phyloP scores from a whole-genome alignment of 345 rosid species.

The Trapa bicornis region DNA sequence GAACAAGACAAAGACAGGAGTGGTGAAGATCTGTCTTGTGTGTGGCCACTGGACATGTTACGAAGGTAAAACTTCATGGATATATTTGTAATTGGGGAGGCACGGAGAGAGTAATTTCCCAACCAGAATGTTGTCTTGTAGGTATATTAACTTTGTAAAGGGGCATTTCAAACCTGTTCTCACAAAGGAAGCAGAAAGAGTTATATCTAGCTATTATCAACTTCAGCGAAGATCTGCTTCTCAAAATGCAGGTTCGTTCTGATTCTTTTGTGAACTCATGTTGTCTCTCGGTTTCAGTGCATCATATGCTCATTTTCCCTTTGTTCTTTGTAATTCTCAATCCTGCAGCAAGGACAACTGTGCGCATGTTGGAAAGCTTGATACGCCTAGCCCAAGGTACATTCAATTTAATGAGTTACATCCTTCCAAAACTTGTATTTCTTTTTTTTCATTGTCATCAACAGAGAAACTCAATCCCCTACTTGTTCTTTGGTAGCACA shows the following conservation, averaged over 20 bases:
- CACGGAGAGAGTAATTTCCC: not conserved
- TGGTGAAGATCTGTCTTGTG: slow-evolving; percentile 39
- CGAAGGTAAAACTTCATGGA: slow-evolving; percentile 39
- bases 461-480: not conserved
- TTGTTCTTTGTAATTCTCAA: slow-evolving; percentile 2
- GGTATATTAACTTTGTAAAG: slow-evolving; percentile 78
- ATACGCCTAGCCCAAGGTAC: slow-evolving; percentile 92
- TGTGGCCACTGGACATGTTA: slow-evolving; percentile 70
- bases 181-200: slow-evolving; percentile 74
- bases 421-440: not conserved
- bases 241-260: slow-evolving; percentile 61
- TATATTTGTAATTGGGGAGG: not conserved
- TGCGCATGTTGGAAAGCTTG: slow-evolving; percentile 95
- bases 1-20: slow-evolving; percentile 21
- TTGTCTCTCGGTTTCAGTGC: not conserved
- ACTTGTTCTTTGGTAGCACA: slow-evolving; percentile 43
- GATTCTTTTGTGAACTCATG: slow-evolving; percentile 3
- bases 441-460: not conserved
- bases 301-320: not conserved
- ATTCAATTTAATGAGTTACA: slow-evolving; percentile 2
- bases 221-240: slow-evolving; percentile 92
- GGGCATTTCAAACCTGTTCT: slow-evolving; percentile 64
- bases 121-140: slow-evolving; percentile 18
- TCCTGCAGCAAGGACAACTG: slow-evolving; percentile 79
- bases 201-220: slow-evolving; percentile 84